Evolutionary conservation across 1,139 yeast species (phyloP).

Genomic region (Suhomyces bokatorum): DNA sequence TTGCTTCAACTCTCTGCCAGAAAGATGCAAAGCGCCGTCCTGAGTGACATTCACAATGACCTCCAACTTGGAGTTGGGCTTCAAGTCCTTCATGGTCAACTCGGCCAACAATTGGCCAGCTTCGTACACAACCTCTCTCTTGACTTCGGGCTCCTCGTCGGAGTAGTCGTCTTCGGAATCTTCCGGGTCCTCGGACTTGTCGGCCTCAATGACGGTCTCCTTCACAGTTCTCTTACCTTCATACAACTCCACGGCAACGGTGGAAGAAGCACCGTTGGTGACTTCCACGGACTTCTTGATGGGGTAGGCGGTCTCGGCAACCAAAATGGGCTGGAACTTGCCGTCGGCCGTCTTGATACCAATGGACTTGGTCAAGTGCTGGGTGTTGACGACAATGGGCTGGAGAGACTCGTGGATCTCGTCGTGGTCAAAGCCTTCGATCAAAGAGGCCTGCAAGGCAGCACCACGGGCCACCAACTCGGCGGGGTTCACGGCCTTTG

Average conservation of each 20-base stretch:
- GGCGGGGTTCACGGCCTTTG: slow-evolving; percentile 82
- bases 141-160: slow-evolving; percentile 69
- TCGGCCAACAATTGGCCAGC: slow-evolving; percentile 79
- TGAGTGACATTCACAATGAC: slow-evolving; percentile 80
- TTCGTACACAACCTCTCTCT: slow-evolving; percentile 69
- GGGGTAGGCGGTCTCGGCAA: slow-evolving; percentile 89
- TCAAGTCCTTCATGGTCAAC: slow-evolving; percentile 71
- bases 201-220: slow-evolving; percentile 75
- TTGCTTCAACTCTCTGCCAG: slow-evolving; percentile 79
- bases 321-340: slow-evolving; percentile 70
- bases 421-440: slow-evolving; percentile 80
- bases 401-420: slow-evolving; percentile 84
- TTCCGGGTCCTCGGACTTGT: slow-evolving; percentile 47
- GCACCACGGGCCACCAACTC: slow-evolving; percentile 95
- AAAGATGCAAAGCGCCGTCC: slow-evolving; percentile 78
- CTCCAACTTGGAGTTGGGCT: slow-evolving; percentile 70
- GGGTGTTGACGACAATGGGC: slow-evolving; percentile 86
- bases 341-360: slow-evolving; percentile 81
- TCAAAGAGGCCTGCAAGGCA: slow-evolving; percentile 91
- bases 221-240: slow-evolving; percentile 84
- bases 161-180: slow-evolving; percentile 38
- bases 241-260: slow-evolving; percentile 67
- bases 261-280: slow-evolving; percentile 59
- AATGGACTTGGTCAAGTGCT: slow-evolving; percentile 79
- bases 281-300: slow-evolving; percentile 75